These are phyloP conservation scores for Globisporangium alternatum DNA, from an alignment of 352 stramenopile genomes.

Conservation along the genomic window DNA sequence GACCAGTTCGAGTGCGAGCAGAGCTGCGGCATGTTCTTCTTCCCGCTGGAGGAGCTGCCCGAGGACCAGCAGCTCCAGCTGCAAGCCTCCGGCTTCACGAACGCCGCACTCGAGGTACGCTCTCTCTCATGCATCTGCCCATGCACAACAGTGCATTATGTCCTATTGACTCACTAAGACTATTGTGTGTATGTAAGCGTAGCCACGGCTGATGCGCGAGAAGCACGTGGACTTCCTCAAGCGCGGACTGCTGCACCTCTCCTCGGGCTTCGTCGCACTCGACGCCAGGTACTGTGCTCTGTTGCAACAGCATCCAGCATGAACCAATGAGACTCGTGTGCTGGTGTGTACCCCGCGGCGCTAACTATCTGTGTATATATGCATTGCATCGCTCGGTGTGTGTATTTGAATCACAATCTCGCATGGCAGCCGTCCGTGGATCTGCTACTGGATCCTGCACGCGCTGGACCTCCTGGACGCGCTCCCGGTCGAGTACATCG, in stretches of 20 bases:
- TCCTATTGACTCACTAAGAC: background rate
- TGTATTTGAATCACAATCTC: background rate
- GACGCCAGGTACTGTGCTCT: conserved; percentile 73
- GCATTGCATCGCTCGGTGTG: background rate
- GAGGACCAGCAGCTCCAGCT: conserved; percentile 82
- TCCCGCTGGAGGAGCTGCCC: conserved; percentile 76
- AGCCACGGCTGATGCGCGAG: conserved; percentile 77
- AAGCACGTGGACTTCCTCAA: conserved; percentile 83
- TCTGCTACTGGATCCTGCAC: conserved; percentile 98
- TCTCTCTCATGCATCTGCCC: background rate
- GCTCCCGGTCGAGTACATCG: conserved; percentile 42
- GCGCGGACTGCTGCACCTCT: conserved; percentile 62
- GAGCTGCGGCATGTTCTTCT: conserved; percentile 91
- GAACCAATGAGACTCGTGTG: background rate
- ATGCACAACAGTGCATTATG: background rate
- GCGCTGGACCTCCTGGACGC: conserved; percentile 91
- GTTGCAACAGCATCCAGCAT: background rate
- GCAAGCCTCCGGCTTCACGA: conserved; percentile 79
- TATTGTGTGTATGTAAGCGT: background rate
- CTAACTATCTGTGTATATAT: no score
- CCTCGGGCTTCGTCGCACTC: conserved; percentile 84
- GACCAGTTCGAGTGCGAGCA: conserved; percentile 88
- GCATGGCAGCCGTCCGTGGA: conserved; percentile 90
- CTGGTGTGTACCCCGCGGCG: background rate
- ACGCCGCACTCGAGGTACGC: conserved; percentile 42